These are phyloP conservation scores for Ogataea minuta DNA, from an alignment of 805 yeast genomes.

Conservation along the genomic window DNA sequence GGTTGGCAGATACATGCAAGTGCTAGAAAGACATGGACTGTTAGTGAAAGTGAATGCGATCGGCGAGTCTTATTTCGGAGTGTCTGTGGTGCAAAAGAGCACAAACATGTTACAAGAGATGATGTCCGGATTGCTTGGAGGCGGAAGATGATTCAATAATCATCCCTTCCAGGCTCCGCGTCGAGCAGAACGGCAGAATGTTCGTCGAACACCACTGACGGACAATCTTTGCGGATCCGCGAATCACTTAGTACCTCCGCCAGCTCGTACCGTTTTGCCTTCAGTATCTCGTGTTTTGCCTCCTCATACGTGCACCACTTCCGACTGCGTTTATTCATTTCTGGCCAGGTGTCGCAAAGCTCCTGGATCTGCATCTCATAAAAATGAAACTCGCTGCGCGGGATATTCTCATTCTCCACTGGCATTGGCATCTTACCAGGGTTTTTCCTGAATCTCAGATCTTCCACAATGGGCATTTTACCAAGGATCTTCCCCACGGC, in stretches of 20 bases:
- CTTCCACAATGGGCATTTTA: conserved; percentile 65
- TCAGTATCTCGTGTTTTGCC: conserved; percentile 57
- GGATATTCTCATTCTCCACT: conserved; percentile 37
- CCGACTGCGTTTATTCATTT: conserved; percentile 56
- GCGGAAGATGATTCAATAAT: conserved; percentile 30
- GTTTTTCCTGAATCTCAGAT: conserved; percentile 35
- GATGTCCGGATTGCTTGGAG: conserved; percentile 69
- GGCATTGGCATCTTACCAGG: conserved; percentile 20
- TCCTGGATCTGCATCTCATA: conserved; percentile 68
- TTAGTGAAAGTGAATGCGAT: conserved; percentile 28
- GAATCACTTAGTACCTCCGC: conserved; percentile 61
- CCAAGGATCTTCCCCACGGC: conserved; percentile 60
- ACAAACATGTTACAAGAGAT: conserved; percentile 63
- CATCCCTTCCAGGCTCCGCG: conserved; percentile 30
- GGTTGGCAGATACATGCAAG: conserved; percentile 39
- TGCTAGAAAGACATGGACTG: conserved; percentile 22
- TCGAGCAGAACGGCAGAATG: conserved; percentile 28
- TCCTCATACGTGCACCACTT: conserved; percentile 73
- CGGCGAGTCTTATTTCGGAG: conserved; percentile 31
- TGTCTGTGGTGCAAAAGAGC: conserved; percentile 43
- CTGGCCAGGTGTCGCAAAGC: conserved; percentile 74
- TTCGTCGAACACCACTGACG: conserved; percentile 23
- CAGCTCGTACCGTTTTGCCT: conserved; percentile 65
- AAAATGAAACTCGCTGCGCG: conserved; percentile 84
- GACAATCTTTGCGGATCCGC: conserved; percentile 41